These are phyloP conservation scores for Orbilia brochopaga DNA, from an alignment of 2,329 filamentous ascomycete species.

Conservation along the genomic window DNA sequence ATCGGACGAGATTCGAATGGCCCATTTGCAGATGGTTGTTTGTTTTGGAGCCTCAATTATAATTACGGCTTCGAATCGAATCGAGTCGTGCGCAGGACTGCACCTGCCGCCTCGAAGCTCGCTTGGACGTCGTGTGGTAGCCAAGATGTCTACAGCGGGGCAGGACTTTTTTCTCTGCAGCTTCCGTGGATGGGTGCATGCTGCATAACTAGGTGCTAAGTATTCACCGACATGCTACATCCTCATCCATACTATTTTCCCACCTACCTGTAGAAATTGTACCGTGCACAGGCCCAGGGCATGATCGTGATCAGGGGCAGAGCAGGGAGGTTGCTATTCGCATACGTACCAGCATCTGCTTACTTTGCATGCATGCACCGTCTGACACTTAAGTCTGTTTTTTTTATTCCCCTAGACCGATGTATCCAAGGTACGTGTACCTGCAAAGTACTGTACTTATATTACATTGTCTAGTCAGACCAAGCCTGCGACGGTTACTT, in stretches of 20 bases:
- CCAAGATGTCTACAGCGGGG: neutral
- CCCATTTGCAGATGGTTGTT: neutral
- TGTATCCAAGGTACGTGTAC: neutral
- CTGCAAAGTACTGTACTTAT: too few relatives aligned
- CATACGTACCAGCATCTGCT: neutral
- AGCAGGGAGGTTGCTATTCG: neutral
- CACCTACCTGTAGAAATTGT: too few relatives aligned
- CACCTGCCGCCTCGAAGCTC: neutral
- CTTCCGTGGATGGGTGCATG: neutral
- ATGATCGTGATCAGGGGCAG: slow-evolving; percentile 1
- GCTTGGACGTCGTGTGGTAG: neutral
- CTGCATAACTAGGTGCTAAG: neutral
- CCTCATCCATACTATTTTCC: too few relatives aligned
- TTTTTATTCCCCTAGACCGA: neutral
- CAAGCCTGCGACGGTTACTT: too few relatives aligned
- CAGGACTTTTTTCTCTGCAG: neutral
- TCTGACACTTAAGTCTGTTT: neutral
- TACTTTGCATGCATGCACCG: slow-evolving; percentile 4
- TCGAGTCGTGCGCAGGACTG: neutral
- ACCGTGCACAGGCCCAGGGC: neutral
- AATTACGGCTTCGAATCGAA: neutral
- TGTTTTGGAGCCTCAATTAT: slow-evolving; percentile 16
- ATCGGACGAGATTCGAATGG: slow-evolving; percentile 41
- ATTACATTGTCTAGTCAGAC: neutral
- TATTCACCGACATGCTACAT: too few relatives aligned